Conservation (phyloP, 768 basidiomycete genomes). For the Pisolithus tinctorius region DNA sequence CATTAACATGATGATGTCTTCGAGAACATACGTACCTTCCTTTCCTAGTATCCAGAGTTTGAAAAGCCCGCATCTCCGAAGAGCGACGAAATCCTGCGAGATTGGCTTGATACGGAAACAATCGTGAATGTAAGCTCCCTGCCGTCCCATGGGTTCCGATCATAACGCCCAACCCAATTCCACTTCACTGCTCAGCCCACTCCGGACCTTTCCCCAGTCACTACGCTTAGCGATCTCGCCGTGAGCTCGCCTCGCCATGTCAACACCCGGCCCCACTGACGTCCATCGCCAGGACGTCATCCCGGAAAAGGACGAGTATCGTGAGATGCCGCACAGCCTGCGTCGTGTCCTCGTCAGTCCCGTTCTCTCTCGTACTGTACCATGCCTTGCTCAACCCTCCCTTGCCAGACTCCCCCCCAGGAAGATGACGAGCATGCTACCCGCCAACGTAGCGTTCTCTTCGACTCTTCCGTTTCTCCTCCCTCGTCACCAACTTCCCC, state of each 20-base stretch:
- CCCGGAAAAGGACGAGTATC: conserved; percentile 23
- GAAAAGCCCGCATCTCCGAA: conserved; percentile 3
- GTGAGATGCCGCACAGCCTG: conserved; percentile 23
- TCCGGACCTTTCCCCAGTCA: conserved; percentile 17
- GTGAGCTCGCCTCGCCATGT: conserved; percentile 20
- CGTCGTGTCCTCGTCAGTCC: conserved; percentile 24
- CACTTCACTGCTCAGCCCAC: conserved; percentile 9
- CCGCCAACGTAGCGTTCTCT: conserved; percentile 23
- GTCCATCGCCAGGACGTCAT: conserved; percentile 20
- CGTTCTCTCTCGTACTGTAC: not conserved
- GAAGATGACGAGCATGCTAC: conserved; percentile 4
- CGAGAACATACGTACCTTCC: not conserved
- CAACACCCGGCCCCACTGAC: conserved; percentile 15
- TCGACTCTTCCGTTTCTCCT: conserved; percentile 12
- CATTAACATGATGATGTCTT: not conserved
- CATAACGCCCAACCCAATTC: not conserved
- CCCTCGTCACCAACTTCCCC: conserved; percentile 12
- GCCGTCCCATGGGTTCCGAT: not conserved
- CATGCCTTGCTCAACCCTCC: not conserved
- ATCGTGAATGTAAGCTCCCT: conserved; percentile 20
- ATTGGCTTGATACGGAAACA: conserved; percentile 20
- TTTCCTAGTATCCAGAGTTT: conserved; percentile 4
- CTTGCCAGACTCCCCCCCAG: conserved; percentile 18
- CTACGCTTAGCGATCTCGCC: conserved; percentile 18
- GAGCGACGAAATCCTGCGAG: conserved; percentile 11